These are phyloP conservation scores for Phytophthora europaea DNA, from an alignment of 352 stramenopile genomes.

Conservation along the genomic window DNA sequence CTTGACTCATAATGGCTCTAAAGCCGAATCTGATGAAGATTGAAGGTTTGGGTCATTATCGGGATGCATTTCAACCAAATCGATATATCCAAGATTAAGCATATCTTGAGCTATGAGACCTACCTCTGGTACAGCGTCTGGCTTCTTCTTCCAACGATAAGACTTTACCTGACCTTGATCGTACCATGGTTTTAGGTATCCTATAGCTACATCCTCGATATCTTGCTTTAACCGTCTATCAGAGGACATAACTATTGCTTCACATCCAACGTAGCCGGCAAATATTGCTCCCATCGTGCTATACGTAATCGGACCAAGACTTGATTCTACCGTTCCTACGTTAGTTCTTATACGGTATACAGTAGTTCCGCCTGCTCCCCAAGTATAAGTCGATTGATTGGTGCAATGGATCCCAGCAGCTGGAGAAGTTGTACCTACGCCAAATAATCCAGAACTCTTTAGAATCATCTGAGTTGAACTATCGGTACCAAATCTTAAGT, in stretches of 20 bases:
- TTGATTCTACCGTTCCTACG: no score
- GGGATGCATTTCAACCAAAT: conserved; percentile 17
- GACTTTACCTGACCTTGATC: neutral
- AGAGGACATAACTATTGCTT: neutral
- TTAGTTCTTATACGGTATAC: neutral
- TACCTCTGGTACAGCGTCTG: neutral
- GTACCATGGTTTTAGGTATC: neutral
- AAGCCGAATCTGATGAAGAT: neutral
- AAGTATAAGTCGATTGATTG: no score
- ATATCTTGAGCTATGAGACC: conserved; percentile 1
- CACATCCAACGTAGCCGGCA: neutral
- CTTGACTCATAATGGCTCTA: neutral
- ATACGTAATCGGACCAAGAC: neutral
- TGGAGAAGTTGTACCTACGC: no score
- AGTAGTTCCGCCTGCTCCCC: no score
- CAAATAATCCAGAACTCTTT: no score
- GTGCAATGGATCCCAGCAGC: no score
- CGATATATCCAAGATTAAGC: conserved; percentile 7
- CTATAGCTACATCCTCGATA: neutral
- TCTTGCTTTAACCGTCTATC: neutral
- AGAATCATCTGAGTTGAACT: no score
- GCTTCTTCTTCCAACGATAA: neutral
- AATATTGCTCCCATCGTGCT: neutral
- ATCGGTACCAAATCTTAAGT: no score
- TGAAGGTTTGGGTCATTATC: conserved; percentile 10